phyloP scores from a whole-genome alignment of 148 eudicot species.

The Camellia lanceoleosa region DNA sequence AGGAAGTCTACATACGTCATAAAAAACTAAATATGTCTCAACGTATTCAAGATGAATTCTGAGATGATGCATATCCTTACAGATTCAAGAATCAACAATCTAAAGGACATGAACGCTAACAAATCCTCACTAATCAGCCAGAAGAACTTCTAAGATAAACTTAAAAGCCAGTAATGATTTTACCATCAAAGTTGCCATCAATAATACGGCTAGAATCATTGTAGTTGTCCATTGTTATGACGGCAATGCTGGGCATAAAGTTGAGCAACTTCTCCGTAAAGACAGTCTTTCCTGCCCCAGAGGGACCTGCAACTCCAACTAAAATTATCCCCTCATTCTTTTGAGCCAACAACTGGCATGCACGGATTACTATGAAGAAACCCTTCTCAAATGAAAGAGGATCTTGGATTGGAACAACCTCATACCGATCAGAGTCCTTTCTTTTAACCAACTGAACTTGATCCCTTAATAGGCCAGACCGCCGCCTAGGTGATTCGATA shows the following conservation, averaged over 20 bases:
- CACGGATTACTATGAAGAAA: constrained; percentile 70
- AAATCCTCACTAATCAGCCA: not conserved
- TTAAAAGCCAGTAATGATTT: not conserved
- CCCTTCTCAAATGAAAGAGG: constrained; percentile 79
- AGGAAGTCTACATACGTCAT: not conserved
- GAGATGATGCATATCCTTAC: not conserved
- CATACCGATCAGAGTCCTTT: constrained; percentile 65
- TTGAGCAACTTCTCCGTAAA: constrained; percentile 69
- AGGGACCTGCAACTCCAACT: constrained; percentile 88
- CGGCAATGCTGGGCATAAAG: constrained; percentile 80
- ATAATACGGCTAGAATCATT: constrained; percentile 76
- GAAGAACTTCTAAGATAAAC: not conserved
- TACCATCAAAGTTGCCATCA: constrained; percentile 91
- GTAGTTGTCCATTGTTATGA: constrained; percentile 82
- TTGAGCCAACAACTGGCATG: constrained; percentile 77
- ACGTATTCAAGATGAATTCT: not conserved
- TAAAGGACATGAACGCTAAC: not conserved
- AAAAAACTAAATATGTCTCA: not conserved
- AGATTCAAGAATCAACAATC: not conserved
- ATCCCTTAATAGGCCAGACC: constrained; percentile 73
- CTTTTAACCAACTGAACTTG: constrained; percentile 69
- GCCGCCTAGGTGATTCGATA: constrained; percentile 65
- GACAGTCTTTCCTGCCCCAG: constrained; percentile 87
- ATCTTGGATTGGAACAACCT: constrained; percentile 64
- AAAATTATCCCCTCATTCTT: constrained; percentile 76